Evolutionary conservation across 176 grass and related monocot species (phyloP).

Genomic region (Lolium multiflorum): DNA sequence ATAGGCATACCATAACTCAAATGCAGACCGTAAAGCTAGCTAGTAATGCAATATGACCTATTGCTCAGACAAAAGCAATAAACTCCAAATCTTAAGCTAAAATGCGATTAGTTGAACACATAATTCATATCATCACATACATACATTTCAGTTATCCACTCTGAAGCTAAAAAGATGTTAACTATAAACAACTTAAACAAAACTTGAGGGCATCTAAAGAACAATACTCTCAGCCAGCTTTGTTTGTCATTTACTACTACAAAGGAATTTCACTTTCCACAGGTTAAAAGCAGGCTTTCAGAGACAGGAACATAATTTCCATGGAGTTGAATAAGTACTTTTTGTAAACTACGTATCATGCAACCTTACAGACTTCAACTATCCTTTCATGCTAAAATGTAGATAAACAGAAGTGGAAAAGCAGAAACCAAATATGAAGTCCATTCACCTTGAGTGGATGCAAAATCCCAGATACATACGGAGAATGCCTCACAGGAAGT

Average conservation of each 20-base stretch:
- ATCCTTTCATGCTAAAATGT: neutral
- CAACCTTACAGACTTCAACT: neutral
- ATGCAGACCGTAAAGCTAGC: neutral
- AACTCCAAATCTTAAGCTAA: neutral
- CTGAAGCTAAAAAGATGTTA: neutral
- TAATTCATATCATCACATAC: neutral
- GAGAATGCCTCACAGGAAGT: constrained; percentile 96
- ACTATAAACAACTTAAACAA: neutral
- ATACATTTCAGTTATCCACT: constrained; percentile 18
- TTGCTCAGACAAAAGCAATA: neutral
- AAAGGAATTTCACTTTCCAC: neutral
- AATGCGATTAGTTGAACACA: neutral
- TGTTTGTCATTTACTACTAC: neutral
- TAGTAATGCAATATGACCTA: neutral
- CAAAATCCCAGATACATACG: constrained; percentile 85
- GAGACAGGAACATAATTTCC: neutral
- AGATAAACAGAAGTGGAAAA: constrained; percentile 24
- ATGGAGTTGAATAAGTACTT: neutral
- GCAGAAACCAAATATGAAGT: constrained; percentile 43
- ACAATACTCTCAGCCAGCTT: neutral
- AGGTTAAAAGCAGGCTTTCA: neutral
- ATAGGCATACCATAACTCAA: constrained; percentile 11
- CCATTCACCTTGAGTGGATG: constrained; percentile 89
- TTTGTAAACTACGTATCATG: neutral
- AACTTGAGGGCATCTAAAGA: neutral